Base-by-base conservation (phyloP, 1,284 basidiomycete species). In the Austroboletus niveus region DNA sequence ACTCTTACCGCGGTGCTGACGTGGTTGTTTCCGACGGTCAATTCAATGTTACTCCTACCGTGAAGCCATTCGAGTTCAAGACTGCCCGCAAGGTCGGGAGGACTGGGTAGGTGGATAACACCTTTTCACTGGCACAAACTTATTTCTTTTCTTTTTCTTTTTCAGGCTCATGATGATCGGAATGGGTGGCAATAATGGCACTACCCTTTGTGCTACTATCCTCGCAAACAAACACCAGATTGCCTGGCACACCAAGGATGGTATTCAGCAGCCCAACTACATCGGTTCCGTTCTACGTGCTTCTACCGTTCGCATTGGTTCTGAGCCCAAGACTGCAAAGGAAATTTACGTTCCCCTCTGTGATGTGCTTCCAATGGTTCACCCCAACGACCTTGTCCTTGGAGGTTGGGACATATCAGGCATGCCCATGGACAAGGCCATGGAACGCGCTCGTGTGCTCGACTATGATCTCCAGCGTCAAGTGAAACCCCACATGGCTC, bases 391-490 rank as follows among this genome's bases (percentile, higher is more conserved):
- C 74, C 87, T 99, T 66, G 94, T 98, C 58, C 82, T 98, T 60
- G 92, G 94, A 53, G 97, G 96, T 32, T 99, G 96, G 97, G 96
- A 99, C 69, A 98, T 99, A 66, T 97, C 93, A 45, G 82, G 85
- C 49, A 51, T 87, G 42, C 73, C 85, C 48, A 81, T 99, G 75
- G 94, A 98, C 73, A 81, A 89, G 72, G 94, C 97, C 30, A 98
- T 98, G 94, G 76, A 81, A 57, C 92, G 96, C 59, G 91, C 94
- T 51, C 81, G 94, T 72, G 96, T 99, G 50, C 85, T 99, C 57
- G 92, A 98, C 72, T 98, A 90, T 68, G 96, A 99, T 72, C 84
- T 98, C 52, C 96, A 98, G 79, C 91, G 94, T 67, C 96, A 98
- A 75, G 86, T 98, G 57, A 85, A 80, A 24, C 92, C 94, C 8